Evolutionary conservation across 2,329 filamentous ascomycete species (phyloP).

Genomic region (Colletotrichum abscissum): DNA sequence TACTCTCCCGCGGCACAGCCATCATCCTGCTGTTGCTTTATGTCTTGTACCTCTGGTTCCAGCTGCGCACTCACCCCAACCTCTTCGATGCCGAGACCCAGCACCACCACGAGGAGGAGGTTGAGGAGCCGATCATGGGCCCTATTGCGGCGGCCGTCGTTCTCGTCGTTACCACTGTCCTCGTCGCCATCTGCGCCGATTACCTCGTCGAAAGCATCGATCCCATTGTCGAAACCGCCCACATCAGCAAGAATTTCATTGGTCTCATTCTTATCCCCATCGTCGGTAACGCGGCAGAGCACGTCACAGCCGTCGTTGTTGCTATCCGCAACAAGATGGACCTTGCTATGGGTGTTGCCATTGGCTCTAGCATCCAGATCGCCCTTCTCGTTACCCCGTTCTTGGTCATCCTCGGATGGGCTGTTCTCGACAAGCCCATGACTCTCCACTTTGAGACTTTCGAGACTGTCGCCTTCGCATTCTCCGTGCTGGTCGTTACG

Average conservation of each 20-base stretch:
- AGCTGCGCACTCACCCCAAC: conserved; percentile 78
- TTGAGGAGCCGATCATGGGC: conserved; percentile 65
- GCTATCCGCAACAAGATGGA: conserved; percentile 83
- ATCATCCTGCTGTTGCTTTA: conserved; percentile 82
- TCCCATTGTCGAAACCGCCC: conserved; percentile 73
- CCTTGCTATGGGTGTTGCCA: conserved; percentile 80
- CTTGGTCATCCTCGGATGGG: conserved; percentile 84
- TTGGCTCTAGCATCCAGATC: conserved; percentile 86
- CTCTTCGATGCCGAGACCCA: conserved; percentile 72
- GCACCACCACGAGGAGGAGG: conserved; percentile 44
- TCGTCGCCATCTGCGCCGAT: conserved; percentile 80
- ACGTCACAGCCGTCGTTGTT: conserved; percentile 84
- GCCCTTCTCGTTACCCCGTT: conserved; percentile 84
- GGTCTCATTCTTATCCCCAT: conserved; percentile 84
- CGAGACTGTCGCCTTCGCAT: conserved; percentile 81
- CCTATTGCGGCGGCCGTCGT: conserved; percentile 73
- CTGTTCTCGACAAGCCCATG: conserved; percentile 77
- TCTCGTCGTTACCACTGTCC: conserved; percentile 75
- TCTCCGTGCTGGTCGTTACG: conserved; percentile 80
- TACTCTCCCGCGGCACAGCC: conserved; percentile 80
- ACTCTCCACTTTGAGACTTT: conserved; percentile 85
- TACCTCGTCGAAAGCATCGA: conserved; percentile 84
- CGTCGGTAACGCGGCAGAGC: conserved; percentile 83
- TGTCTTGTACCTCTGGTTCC: conserved; percentile 81
- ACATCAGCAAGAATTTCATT: conserved; percentile 84